phyloP scores from a whole-genome alignment of 306 rosid genomes.

The Quercus dentata region DNA sequence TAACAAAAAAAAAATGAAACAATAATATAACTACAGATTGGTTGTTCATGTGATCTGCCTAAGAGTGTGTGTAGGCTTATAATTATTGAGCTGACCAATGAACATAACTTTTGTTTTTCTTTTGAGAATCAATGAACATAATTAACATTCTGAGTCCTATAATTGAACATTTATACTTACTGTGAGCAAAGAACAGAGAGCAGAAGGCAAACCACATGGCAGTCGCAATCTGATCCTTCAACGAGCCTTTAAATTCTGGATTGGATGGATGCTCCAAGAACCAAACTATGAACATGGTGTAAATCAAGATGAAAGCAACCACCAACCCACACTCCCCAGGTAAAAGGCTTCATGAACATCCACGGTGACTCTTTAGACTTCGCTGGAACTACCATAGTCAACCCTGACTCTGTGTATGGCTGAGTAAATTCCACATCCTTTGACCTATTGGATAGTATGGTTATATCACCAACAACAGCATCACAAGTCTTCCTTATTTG shows the following conservation, averaged over 20 bases:
- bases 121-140: too few relatives aligned
- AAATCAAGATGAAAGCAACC: slow-evolving; percentile 34
- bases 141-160: not conserved
- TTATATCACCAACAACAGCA: slow-evolving; percentile 61
- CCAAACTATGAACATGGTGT: slow-evolving; percentile 61
- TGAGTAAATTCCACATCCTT: slow-evolving; percentile 55
- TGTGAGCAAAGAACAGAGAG: slow-evolving; percentile 70
- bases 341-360: slow-evolving; percentile 72
- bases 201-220: slow-evolving; percentile 64
- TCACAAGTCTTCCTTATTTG: slow-evolving; percentile 46
- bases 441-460: slow-evolving; percentile 41
- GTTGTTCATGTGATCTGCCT: too few relatives aligned
- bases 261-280: slow-evolving; percentile 48
- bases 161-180: slow-evolving; percentile 36
- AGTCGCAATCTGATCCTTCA: slow-evolving; percentile 51
- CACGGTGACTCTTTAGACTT: slow-evolving; percentile 32
- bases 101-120: too few relatives aligned
- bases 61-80: too few relatives aligned
- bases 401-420: slow-evolving; percentile 63
- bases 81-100: too few relatives aligned
- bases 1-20: too few relatives aligned
- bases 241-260: slow-evolving; percentile 50
- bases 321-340: slow-evolving; percentile 62
- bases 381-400: slow-evolving; percentile 48
- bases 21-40: too few relatives aligned